A percentile compares a stretch with the other conserved stretches of the same genome.
phyloP scores from a whole-genome alignment of 192 early-diverging fungal species.

The Irineochytrium annulatum region DNA sequence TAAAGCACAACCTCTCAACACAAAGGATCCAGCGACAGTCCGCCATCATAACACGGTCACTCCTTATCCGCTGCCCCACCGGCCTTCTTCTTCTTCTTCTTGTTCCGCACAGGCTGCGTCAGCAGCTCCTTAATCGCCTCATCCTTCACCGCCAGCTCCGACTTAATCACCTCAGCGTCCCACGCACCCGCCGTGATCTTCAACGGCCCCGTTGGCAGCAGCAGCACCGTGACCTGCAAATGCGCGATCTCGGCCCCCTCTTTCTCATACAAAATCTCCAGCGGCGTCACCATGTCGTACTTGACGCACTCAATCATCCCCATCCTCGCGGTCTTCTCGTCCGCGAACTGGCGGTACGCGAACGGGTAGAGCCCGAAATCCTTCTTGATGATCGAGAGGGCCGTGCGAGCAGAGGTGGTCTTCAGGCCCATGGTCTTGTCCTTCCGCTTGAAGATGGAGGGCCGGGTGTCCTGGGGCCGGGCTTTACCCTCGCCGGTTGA shows the following conservation, averaged over 20 bases:
- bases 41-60: background rate
- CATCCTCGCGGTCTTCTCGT: slow-evolving; percentile 89
- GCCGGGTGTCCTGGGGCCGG: slow-evolving; percentile 64
- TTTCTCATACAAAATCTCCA: slow-evolving; percentile 81
- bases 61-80: too few relatives aligned
- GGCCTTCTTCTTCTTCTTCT: slow-evolving; percentile 55
- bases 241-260: slow-evolving; percentile 77
- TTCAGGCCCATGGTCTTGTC: slow-evolving; percentile 77
- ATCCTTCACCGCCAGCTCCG: slow-evolving; percentile 82
- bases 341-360: slow-evolving; percentile 75
- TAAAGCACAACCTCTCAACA: background rate
- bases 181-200: slow-evolving; percentile 59
- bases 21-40: background rate
- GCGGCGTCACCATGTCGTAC: slow-evolving; percentile 75
- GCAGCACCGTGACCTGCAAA: slow-evolving; percentile 86
- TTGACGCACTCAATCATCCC: slow-evolving; percentile 87
- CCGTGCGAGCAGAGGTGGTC: slow-evolving; percentile 75
- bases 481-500: slow-evolving; percentile 79
- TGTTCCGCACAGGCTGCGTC: slow-evolving; percentile 33
- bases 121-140: slow-evolving; percentile 74
- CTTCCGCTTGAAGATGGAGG: slow-evolving; percentile 84
- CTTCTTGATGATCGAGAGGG: slow-evolving; percentile 69
- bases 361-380: slow-evolving; percentile 87
- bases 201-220: slow-evolving; percentile 82
- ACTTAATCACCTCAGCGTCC: slow-evolving; percentile 71